Evolutionary conservation across 2,329 filamentous ascomycete species (phyloP).

Genomic region (Aspergillus luchuensis): DNA sequence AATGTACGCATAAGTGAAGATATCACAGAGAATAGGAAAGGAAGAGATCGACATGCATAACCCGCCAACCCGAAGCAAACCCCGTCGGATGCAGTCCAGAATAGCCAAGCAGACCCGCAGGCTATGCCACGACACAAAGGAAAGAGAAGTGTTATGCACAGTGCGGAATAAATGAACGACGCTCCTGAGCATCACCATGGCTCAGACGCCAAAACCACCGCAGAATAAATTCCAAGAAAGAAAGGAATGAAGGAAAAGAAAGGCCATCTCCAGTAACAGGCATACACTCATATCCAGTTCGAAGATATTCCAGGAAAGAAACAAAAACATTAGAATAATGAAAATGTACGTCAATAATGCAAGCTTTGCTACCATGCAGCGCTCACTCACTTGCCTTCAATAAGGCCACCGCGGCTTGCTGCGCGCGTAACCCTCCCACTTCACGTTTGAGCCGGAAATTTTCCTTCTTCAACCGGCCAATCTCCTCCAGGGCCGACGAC

Average conservation of each 20-base stretch:
- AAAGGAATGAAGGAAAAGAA: slow-evolving; percentile 15
- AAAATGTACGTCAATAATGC: background rate
- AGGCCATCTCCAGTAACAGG: slow-evolving; percentile 17
- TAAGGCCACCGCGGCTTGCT: slow-evolving; percentile 39
- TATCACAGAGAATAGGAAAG: slow-evolving; percentile 8
- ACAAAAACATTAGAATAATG: background rate
- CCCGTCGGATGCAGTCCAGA: slow-evolving; percentile 12
- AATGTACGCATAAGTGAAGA: slow-evolving; percentile 12
- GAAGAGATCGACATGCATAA: background rate
- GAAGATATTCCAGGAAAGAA: slow-evolving; percentile 8
- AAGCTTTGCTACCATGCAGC: background rate
- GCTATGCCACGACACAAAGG: slow-evolving; percentile 1
- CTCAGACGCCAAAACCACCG: slow-evolving; percentile 17
- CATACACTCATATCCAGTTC: slow-evolving; percentile 22
- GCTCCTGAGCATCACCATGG: slow-evolving; percentile 15
- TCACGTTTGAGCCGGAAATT: slow-evolving; percentile 82
- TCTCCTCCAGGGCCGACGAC: slow-evolving; percentile 75
- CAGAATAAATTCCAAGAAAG: background rate
- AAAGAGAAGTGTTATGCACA: background rate
- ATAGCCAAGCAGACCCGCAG: slow-evolving; percentile 12
- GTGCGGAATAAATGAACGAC: slow-evolving; percentile 9
- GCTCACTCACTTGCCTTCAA: slow-evolving; percentile 34
- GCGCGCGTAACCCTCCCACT: slow-evolving; percentile 68
- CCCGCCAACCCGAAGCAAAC: slow-evolving; percentile 5
- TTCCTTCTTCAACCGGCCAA: slow-evolving; percentile 76